Evolutionary conservation across 2,329 filamentous ascomycete species (phyloP).

Genomic region (Aureobasidium musti): DNA sequence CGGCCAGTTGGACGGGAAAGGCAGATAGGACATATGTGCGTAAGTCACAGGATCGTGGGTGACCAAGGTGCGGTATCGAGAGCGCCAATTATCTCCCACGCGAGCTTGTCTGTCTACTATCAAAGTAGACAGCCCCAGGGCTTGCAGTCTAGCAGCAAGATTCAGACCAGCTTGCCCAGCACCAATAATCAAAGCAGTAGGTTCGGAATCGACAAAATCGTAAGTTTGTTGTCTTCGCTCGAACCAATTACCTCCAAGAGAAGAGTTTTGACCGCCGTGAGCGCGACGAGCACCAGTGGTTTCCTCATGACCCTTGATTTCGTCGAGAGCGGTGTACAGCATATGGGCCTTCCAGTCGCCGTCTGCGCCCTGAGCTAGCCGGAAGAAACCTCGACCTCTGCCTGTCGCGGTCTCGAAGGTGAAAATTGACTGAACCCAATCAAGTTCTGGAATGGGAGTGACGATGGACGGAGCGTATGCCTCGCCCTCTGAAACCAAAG

Average conservation of each 20-base stretch:
- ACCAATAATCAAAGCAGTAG: constrained; percentile 60
- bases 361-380: constrained; percentile 43
- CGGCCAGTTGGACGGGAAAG: constrained; percentile 66
- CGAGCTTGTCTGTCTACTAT: constrained; percentile 44
- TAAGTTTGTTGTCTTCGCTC: constrained; percentile 43
- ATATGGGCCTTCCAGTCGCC: constrained; percentile 64
- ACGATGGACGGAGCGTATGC: constrained; percentile 47
- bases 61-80: constrained; percentile 55
- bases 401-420: constrained; percentile 58
- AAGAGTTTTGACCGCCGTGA: constrained; percentile 64
- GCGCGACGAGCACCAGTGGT: constrained; percentile 51
- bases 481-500: constrained; percentile 46
- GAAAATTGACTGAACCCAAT: constrained; percentile 61
- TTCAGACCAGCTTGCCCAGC: constrained; percentile 41
- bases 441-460: constrained; percentile 54
- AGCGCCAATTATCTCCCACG: constrained; percentile 47
- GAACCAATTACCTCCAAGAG: constrained; percentile 57
- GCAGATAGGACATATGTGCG: constrained; percentile 64
- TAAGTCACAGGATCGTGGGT: constrained; percentile 67
- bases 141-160: constrained; percentile 46
- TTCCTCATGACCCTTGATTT: constrained; percentile 59
- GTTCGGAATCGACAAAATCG: constrained; percentile 49
- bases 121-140: constrained; percentile 42
- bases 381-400: constrained; percentile 57
- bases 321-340: constrained; percentile 61